Base-by-base conservation (phyloP, 1,284 basidiomycete species). In the Leccinum holopus region DNA sequence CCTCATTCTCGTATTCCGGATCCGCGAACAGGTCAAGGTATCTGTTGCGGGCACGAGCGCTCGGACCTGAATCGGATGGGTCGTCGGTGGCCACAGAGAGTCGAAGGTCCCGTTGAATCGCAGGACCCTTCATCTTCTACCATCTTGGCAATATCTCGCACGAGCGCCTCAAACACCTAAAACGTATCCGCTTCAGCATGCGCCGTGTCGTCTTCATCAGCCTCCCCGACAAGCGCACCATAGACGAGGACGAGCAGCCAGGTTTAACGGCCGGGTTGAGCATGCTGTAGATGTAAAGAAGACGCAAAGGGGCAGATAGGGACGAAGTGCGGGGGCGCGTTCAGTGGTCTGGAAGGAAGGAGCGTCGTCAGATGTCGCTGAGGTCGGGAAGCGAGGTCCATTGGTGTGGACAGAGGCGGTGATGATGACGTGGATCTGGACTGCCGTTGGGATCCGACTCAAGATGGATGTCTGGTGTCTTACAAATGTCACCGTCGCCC, bases 141-240 rank as follows among this genome's bases (percentile, higher is more conserved):
- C 33, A 92, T 71, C 62, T 91, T 90, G 2, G 84, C 79, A 60
- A 91, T 84, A 69, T 92, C 90, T 25, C 85, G 84, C 1, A 92
- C 76, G 69, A 92, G 79, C 0, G 87, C 82, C 70, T 91, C 88
- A 64, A 92, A 90, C 14, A 91, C 68, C 91, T 91, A 92, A 73
- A 92, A 92, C 0, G 87, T 82, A 68, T 92, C 91, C 1, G 91
- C 90, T 72, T 92, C 91, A 7, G 82, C 81, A 71, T 92, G 90
- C 1, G 82, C 80, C 8, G 82, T 68, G 57, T 90, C 87, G 61
- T 84, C 80, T 0, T 81, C 74, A 16, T 90, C 83, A 1, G 85
- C 79, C 69, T 92, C 90, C 68, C 84, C 81, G 25, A 78, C 75
- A 54, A 91, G 76, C 0, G 83, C 83, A 8, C 81, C 80, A 70